Conservation (phyloP, 176 grass and related monocot genomes). For the sorghum (Sorghum bicolor) region DNA sequence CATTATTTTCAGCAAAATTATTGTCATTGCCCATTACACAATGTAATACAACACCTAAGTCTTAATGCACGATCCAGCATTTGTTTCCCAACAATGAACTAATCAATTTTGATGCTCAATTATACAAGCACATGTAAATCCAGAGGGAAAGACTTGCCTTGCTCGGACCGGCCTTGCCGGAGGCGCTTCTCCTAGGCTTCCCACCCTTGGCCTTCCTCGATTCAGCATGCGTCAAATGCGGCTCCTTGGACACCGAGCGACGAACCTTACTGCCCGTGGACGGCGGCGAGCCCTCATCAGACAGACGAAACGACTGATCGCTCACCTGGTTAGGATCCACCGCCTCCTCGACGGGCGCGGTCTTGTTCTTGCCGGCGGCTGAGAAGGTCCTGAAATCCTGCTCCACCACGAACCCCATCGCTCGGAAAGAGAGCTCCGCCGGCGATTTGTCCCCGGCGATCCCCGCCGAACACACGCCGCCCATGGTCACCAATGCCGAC, state of each 20-base stretch:
- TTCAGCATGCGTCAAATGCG: constrained; percentile 1
- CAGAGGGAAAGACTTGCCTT: constrained; percentile 37
- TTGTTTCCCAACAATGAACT: not conserved
- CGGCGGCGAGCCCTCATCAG: not conserved
- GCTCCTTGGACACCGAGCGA: constrained; percentile 19
- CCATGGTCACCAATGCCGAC: constrained; percentile 36
- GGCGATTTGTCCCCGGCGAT: constrained; percentile 41
- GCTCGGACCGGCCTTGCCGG: constrained; percentile 27
- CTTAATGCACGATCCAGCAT: not conserved
- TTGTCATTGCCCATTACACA: not conserved
- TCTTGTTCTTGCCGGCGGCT: constrained; percentile 33
- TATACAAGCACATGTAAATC: not conserved
- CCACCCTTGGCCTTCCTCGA: constrained; percentile 24
- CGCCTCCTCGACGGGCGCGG: constrained; percentile 39
- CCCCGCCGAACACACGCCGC: constrained; percentile 54
- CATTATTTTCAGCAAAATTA: not conserved
- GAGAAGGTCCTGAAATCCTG: constrained; percentile 44
- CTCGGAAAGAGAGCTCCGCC: constrained; percentile 48
- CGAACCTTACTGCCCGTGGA: constrained; percentile 21
- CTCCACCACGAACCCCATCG: constrained; percentile 46
- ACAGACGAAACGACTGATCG: not conserved
- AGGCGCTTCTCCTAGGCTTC: constrained; percentile 31
- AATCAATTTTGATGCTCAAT: not conserved
- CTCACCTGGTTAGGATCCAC: not conserved
- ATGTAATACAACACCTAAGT: not conserved